Percentiles rank a stretch among this genome's conserved stretches.
These are phyloP conservation scores for Stevia rebaudiana DNA, from an alignment of 140 eudicot genomes.

Conservation along the genomic window DNA sequence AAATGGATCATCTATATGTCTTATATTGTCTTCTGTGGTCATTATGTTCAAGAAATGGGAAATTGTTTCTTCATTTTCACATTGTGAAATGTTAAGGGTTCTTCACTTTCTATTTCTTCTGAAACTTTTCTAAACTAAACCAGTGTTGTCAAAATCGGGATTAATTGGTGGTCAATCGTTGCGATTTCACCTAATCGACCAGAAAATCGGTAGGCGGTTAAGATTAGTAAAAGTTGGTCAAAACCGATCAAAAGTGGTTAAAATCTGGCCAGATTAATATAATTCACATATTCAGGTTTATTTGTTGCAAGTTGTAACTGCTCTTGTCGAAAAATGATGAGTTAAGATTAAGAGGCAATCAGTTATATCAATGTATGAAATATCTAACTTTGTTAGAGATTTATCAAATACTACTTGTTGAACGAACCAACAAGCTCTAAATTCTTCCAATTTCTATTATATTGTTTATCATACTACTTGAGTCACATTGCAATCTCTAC, in stretches of 20 bases:
- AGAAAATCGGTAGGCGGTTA: too few relatives aligned
- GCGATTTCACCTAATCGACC: too few relatives aligned
- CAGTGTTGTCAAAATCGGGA: too few relatives aligned
- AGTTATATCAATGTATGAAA: slow-evolving; percentile 26
- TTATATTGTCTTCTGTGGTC: slow-evolving; percentile 4
- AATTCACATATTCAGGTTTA: too few relatives aligned
- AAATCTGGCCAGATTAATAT: too few relatives aligned
- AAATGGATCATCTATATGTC: slow-evolving; percentile 79
- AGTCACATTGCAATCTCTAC: slow-evolving; percentile 30
- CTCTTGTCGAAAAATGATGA: slow-evolving; percentile 32
- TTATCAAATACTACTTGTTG: slow-evolving; percentile 27
- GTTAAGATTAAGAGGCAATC: slow-evolving; percentile 18
- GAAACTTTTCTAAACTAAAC: neutral
- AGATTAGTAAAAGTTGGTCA: too few relatives aligned
- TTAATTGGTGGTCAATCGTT: too few relatives aligned
- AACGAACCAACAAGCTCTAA: slow-evolving; percentile 27
- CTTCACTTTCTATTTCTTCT: neutral
- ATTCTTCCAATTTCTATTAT: slow-evolving; percentile 18
- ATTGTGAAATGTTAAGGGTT: neutral
- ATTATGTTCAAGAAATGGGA: neutral
- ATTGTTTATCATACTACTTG: slow-evolving; percentile 21
- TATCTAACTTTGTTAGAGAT: slow-evolving; percentile 29
- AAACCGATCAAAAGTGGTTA: too few relatives aligned
- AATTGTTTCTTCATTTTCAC: neutral
- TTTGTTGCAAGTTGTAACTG: slow-evolving; percentile 29